These are phyloP conservation scores for Citrus australasica DNA, from an alignment of 345 rosid genomes.

Conservation along the genomic window DNA sequence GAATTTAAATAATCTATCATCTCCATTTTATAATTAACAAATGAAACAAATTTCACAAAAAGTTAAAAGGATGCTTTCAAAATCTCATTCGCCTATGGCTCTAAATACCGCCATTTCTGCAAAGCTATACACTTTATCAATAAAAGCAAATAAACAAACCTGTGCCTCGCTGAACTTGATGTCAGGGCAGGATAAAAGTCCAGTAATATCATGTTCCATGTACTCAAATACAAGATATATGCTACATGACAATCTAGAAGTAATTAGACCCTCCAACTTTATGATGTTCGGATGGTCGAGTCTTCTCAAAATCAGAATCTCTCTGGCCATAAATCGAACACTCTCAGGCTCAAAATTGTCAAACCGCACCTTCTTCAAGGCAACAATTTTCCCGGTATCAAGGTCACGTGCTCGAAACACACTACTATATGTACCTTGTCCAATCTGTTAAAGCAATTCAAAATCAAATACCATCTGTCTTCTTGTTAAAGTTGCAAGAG, in stretches of 20 bases:
- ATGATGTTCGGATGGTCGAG: slow-evolving; percentile 92
- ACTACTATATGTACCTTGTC: slow-evolving; percentile 95
- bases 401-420: slow-evolving; percentile 87
- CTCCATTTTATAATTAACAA: not conserved
- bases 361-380: slow-evolving; percentile 91
- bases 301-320: slow-evolving; percentile 83
- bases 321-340: slow-evolving; percentile 97
- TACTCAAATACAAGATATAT: slow-evolving; percentile 94
- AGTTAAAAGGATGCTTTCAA: not conserved
- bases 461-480: slow-evolving; percentile 1
- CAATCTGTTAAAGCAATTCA: slow-evolving; percentile 54
- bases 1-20: not conserved
- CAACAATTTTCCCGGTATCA: slow-evolving; percentile 81
- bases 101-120: not conserved
- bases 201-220: slow-evolving; percentile 98
- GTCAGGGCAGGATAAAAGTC: slow-evolving; percentile 80
- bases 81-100: not conserved
- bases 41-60: not conserved
- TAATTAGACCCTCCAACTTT: slow-evolving; percentile 81
- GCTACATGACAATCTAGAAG: slow-evolving; percentile 78
- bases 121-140: not conserved
- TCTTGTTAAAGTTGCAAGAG: not conserved
- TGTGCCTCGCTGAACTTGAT: slow-evolving; percentile 81
- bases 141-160: slow-evolving; percentile 44
- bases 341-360: slow-evolving; percentile 99